Conservation (phyloP, 148 eudicot genomes). For the Selenicereus undatus region DNA sequence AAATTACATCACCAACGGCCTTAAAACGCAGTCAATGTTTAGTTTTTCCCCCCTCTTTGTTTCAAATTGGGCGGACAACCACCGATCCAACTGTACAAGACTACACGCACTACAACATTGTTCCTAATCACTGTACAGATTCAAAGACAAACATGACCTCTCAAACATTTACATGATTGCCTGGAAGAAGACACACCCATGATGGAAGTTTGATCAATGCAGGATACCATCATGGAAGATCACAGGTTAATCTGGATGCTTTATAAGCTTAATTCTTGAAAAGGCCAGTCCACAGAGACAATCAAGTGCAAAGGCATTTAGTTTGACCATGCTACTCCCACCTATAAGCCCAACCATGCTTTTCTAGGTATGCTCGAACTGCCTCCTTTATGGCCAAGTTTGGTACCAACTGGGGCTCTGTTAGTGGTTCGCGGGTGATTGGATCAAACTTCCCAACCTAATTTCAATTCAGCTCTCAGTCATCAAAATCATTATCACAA, state of each 20-base stretch:
- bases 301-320: neutral
- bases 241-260: slow-evolving; percentile 1
- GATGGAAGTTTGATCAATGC: slow-evolving; percentile 4
- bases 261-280: no score
- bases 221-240: slow-evolving; percentile 3
- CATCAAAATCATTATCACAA: slow-evolving; percentile 9
- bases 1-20: neutral
- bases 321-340: slow-evolving; percentile 23
- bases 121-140: slow-evolving; percentile 21
- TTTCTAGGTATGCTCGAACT: slow-evolving; percentile 56
- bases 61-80: neutral
- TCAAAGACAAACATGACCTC: neutral
- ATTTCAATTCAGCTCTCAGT: neutral
- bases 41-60: neutral
- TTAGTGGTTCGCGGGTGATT: slow-evolving; percentile 58
- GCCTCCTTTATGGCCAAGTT: slow-evolving; percentile 91
- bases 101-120: slow-evolving; percentile 8
- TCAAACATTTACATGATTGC: slow-evolving; percentile 4
- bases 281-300: no score
- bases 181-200: neutral
- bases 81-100: slow-evolving; percentile 23
- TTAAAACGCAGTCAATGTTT: neutral
- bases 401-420: slow-evolving; percentile 50
- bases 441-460: slow-evolving; percentile 92
- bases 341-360: slow-evolving; percentile 85